These are phyloP conservation scores for Monilinia fructicola DNA, from an alignment of 2,329 filamentous ascomycete species.

Conservation along the genomic window DNA sequence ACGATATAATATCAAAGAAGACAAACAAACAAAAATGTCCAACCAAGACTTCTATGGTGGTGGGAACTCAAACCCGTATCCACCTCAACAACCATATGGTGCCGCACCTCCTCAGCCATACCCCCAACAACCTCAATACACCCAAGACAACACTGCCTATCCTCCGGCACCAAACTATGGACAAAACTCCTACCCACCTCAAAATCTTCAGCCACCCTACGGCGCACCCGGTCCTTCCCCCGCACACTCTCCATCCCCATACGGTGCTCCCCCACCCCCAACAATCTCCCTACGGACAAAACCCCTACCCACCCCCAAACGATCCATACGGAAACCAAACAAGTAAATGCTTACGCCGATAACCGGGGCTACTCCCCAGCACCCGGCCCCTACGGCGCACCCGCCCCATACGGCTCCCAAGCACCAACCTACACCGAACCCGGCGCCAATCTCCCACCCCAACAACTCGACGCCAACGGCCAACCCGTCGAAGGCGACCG, in stretches of 20 bases:
- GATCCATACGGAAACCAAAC: constrained; percentile 13
- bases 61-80: constrained; percentile 6
- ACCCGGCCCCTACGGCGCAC: constrained; percentile 1
- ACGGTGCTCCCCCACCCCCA: constrained; percentile 5
- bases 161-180: constrained; percentile 11
- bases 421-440: constrained; percentile 18
- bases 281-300: constrained; percentile 7
- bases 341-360: constrained; percentile 4
- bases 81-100: constrained; percentile 11
- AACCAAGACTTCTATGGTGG: constrained; percentile 17
- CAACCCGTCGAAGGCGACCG: constrained; percentile 18
- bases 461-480: constrained; percentile 7
- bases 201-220: constrained; percentile 14
- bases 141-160: constrained; percentile 10
- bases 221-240: constrained; percentile 11
- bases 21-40: background rate
- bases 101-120: constrained; percentile 11
- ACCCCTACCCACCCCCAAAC: constrained; percentile 1
- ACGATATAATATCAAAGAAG: background rate
- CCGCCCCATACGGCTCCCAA: background rate
- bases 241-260: constrained; percentile 3
- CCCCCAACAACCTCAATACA: constrained; percentile 14
- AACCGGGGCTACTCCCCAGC: constrained; percentile 4
- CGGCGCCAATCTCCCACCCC: constrained; percentile 11
- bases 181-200: background rate